Percentiles rank a stretch among this genome's conserved stretches.
phyloP scores from a whole-genome alignment of 2,329 filamentous ascomycete species.

The Alternaria postmessia region DNA sequence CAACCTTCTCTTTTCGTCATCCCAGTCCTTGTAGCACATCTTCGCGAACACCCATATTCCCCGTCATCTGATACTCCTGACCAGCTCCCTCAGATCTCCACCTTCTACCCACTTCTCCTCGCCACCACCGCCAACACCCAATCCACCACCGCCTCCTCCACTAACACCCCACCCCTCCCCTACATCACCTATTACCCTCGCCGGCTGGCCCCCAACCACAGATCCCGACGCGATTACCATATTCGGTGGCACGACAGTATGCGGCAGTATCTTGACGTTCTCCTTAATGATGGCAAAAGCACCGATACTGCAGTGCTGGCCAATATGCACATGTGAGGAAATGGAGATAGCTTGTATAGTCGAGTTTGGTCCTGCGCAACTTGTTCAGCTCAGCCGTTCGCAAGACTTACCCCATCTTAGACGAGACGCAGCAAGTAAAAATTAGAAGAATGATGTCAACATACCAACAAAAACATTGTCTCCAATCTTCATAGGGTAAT shows the following conservation, averaged over 20 bases:
- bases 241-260: constrained; percentile 80
- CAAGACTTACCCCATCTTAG: background rate
- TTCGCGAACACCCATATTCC: background rate
- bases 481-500: constrained; percentile 90
- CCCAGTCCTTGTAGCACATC: background rate
- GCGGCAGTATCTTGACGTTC: constrained; percentile 86
- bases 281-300: constrained; percentile 94
- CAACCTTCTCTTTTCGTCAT: background rate
- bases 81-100: constrained; percentile 58
- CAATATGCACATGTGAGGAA: constrained; percentile 86
- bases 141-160: constrained; percentile 42
- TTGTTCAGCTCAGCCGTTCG: background rate
- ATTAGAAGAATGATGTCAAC: constrained; percentile 32
- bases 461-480: constrained; percentile 92
- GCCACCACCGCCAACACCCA: constrained; percentile 51
- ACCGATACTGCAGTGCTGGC: constrained; percentile 76
- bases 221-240: constrained; percentile 95
- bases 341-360: constrained; percentile 85
- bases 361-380: constrained; percentile 55
- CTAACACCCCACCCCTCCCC: constrained; percentile 60
- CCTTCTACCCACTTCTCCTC: constrained; percentile 60
- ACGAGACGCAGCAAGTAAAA: background rate
- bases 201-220: constrained; percentile 73
- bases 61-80: constrained; percentile 53
- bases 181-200: constrained; percentile 58